phyloP scores from a whole-genome alignment of 176 grass and related monocot genomes.

The Lolium perenne region DNA sequence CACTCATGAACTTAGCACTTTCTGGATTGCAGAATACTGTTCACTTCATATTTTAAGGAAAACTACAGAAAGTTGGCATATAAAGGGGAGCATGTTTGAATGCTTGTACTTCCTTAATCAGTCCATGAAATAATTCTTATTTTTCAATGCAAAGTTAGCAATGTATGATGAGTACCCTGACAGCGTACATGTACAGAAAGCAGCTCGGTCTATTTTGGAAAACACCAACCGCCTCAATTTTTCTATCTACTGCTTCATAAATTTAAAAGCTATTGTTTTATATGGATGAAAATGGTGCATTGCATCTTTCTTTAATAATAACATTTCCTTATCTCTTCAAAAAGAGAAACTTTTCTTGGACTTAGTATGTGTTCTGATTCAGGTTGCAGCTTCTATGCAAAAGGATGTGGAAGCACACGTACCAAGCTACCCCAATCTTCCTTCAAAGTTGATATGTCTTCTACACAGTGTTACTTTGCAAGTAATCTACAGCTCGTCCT shows the following conservation, averaged over 20 bases:
- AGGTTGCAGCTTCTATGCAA: constrained; percentile 99
- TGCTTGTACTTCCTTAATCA: constrained; percentile 44
- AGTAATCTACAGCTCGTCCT: constrained; percentile 54
- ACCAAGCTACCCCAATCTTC: constrained; percentile 94
- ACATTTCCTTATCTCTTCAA: background rate
- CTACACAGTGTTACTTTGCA: constrained; percentile 96
- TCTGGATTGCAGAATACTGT: constrained; percentile 41
- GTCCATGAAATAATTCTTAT: constrained; percentile 25
- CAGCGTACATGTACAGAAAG: constrained; percentile 18
- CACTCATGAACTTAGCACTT: constrained; percentile 40
- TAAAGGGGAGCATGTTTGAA: constrained; percentile 51
- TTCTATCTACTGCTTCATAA: background rate
- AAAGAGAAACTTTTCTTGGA: constrained; percentile 32
- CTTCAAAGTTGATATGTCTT: constrained; percentile 95
- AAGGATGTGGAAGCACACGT: constrained; percentile 91
- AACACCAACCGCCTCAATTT: background rate
- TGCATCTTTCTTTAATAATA: background rate
- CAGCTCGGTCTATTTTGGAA: background rate
- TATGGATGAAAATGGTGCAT: background rate
- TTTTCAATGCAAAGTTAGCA: constrained; percentile 25
- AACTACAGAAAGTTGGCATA: constrained; percentile 39
- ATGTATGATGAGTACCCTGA: background rate
- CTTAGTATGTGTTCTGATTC: constrained; percentile 42
- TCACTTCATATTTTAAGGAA: constrained; percentile 45
- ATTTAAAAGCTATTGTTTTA: background rate